These are phyloP conservation scores for Candolleomyces eurysporus DNA, from an alignment of 768 basidiomycete genomes.

Conservation along the genomic window DNA sequence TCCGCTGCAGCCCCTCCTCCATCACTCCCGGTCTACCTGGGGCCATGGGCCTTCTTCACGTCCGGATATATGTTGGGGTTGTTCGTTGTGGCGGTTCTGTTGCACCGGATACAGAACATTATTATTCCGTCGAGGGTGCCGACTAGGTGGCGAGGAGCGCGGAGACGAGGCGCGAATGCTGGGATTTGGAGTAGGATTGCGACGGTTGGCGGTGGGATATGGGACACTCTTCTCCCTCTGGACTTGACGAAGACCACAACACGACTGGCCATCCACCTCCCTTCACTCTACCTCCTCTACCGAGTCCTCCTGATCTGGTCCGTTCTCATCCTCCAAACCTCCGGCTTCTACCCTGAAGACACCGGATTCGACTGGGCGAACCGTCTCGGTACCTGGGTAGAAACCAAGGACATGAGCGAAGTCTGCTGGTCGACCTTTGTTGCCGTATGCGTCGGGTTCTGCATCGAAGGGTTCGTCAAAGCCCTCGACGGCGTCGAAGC, in stretches of 20 bases:
- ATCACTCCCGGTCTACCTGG: slow-evolving; percentile 37
- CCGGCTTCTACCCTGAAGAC: slow-evolving; percentile 37
- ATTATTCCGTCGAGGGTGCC: slow-evolving; percentile 61
- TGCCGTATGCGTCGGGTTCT: slow-evolving; percentile 62
- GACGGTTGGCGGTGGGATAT: slow-evolving; percentile 20
- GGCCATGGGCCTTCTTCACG: slow-evolving; percentile 70
- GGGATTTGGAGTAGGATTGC: no score
- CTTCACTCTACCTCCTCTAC: slow-evolving; percentile 60
- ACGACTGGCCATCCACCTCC: slow-evolving; percentile 57
- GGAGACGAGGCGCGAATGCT: slow-evolving; percentile 7
- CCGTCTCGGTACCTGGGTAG: slow-evolving; percentile 42
- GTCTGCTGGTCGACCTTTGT: slow-evolving; percentile 77
- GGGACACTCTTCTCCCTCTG: slow-evolving; percentile 54
- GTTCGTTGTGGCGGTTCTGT: slow-evolving; percentile 61
- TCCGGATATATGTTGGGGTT: slow-evolving; percentile 72
- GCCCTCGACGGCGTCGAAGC: slow-evolving; percentile 62
- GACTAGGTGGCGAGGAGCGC: slow-evolving; percentile 10
- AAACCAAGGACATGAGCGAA: slow-evolving; percentile 51
- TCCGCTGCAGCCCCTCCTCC: slow-evolving; percentile 1
- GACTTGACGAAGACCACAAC: slow-evolving; percentile 60
- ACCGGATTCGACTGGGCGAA: slow-evolving; percentile 21
- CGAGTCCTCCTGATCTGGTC: slow-evolving; percentile 58
- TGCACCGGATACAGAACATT: slow-evolving; percentile 78
- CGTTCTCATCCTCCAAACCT: slow-evolving; percentile 57
- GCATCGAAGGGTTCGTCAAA: slow-evolving; percentile 63